These are phyloP conservation scores for Leccinum variabile DNA, from an alignment of 1,284 basidiomycete genomes.

Conservation along the genomic window DNA sequence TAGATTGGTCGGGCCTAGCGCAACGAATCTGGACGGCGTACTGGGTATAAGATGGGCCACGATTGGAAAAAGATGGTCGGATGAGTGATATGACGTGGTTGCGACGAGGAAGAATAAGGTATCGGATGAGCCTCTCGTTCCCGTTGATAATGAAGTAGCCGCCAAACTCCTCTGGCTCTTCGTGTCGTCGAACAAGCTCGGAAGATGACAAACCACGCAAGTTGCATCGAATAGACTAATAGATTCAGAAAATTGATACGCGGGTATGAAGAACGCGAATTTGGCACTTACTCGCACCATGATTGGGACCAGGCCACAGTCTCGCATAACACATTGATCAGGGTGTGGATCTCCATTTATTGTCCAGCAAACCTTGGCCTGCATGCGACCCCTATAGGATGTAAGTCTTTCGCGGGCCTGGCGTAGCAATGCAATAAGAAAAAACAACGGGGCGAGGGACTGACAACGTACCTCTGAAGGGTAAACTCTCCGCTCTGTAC, in stretches of 20 bases:
- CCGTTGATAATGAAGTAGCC: conserved; percentile 99
- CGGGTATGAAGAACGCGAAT: conserved; percentile 4
- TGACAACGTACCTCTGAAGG: conserved; percentile 75
- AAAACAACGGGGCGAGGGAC: neutral
- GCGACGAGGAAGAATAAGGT: conserved; percentile 88
- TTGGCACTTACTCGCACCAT: conserved; percentile 84
- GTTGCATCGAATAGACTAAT: conserved; percentile 94
- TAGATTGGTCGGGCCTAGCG: conserved; percentile 88
- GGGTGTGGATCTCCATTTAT: conserved; percentile 68
- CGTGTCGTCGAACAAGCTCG: conserved; percentile 86
- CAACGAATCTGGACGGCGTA: conserved; percentile 96
- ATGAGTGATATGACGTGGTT: conserved; percentile 89
- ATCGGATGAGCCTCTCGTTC: conserved; percentile 98
- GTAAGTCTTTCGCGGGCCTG: conserved; percentile 90
- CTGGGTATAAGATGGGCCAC: conserved; percentile 93
- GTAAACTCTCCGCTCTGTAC: conserved; percentile 79
- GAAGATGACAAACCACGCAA: conserved; percentile 82
- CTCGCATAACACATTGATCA: conserved; percentile 74
- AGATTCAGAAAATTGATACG: neutral
- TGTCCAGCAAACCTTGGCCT: conserved; percentile 87
- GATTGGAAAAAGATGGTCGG: conserved; percentile 85
- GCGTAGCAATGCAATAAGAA: conserved; percentile 11
- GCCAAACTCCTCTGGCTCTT: conserved; percentile 98
- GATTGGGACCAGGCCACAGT: conserved; percentile 92
- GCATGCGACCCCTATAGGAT: conserved; percentile 91